Evolutionary conservation across 2,329 filamentous ascomycete genomes (phyloP).

Genomic region (Ophioceras dolichostomum): DNA sequence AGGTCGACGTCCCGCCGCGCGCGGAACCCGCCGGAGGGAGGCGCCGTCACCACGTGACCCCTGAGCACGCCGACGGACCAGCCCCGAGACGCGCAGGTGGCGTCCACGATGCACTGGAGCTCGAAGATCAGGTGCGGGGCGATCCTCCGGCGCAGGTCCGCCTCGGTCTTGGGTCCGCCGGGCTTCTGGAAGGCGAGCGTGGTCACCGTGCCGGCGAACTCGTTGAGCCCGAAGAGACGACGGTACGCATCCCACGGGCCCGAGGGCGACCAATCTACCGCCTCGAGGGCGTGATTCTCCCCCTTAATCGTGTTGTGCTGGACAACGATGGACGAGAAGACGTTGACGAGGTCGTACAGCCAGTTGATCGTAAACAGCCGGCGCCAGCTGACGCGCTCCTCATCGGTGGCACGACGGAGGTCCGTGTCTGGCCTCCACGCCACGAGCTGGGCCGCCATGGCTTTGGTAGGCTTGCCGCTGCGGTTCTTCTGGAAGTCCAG

Average conservation of each 20-base stretch:
- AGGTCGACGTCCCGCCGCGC: conserved; percentile 27
- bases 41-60: conserved; percentile 21
- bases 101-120: conserved; percentile 36
- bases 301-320: conserved; percentile 21
- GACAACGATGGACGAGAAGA: too few species aligned
- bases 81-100: conserved; percentile 27
- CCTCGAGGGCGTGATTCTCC: conserved; percentile 19
- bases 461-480: conserved; percentile 31
- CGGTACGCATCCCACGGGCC: conserved; percentile 24
- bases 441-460: conserved; percentile 22
- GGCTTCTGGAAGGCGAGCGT: conserved; percentile 30
- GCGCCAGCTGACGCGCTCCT: conserved; percentile 26
- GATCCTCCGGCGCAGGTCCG: conserved; percentile 24
- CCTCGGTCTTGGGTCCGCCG: too few species aligned
- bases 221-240: conserved; percentile 28
- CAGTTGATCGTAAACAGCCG: too few species aligned
- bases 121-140: conserved; percentile 35
- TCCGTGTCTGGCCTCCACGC: conserved; percentile 29
- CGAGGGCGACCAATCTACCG: conserved; percentile 26
- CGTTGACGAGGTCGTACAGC: too few species aligned
- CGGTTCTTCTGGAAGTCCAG: conserved; percentile 29
- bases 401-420: conserved; percentile 20
- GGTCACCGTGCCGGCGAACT: conserved; percentile 31
- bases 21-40: conserved; percentile 21
- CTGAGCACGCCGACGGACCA: conserved; percentile 21